Percentiles rank a stretch among this genome's conserved stretches.
Conservation (phyloP, 163 green algal genomes). For the Chloroidium sp. region DNA sequence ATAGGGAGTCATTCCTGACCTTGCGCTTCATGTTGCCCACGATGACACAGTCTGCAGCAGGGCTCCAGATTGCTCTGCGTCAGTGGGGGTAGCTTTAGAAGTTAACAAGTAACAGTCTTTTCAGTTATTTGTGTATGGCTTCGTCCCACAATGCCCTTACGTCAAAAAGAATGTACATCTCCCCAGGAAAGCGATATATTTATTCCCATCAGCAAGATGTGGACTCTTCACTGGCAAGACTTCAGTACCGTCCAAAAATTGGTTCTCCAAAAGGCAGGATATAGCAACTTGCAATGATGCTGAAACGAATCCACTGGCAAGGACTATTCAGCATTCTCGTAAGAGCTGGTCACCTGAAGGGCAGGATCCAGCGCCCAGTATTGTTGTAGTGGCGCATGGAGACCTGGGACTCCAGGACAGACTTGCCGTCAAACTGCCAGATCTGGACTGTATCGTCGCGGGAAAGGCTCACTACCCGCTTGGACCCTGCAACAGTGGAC, state of each 20-base stretch:
- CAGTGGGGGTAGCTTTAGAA: neutral
- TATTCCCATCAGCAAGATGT: too few relatives aligned
- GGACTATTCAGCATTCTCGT: too few relatives aligned
- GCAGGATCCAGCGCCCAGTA: slow-evolving; percentile 66
- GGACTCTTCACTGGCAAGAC: too few relatives aligned
- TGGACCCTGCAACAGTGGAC: slow-evolving; percentile 14
- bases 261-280: too few relatives aligned
- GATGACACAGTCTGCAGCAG: slow-evolving; percentile 30
- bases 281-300: too few relatives aligned
- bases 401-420: slow-evolving; percentile 9
- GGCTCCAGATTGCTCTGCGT: slow-evolving; percentile 38
- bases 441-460: slow-evolving; percentile 65
- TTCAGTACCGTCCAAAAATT: too few relatives aligned
- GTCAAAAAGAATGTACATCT: too few relatives aligned
- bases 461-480: slow-evolving; percentile 49
- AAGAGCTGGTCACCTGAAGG: slow-evolving; percentile 30
- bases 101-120: too few relatives aligned
- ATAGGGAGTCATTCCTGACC: neutral
- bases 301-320: too few relatives aligned
- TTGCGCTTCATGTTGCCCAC: slow-evolving; percentile 57
- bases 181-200: too few relatives aligned
- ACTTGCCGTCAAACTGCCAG: slow-evolving; percentile 30
- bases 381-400: slow-evolving; percentile 68
- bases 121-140: too few relatives aligned
- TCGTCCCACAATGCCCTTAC: too few relatives aligned